Evolutionary conservation across 306 rosid species (phyloP).

Genomic region (Ceratonia siliqua): DNA sequence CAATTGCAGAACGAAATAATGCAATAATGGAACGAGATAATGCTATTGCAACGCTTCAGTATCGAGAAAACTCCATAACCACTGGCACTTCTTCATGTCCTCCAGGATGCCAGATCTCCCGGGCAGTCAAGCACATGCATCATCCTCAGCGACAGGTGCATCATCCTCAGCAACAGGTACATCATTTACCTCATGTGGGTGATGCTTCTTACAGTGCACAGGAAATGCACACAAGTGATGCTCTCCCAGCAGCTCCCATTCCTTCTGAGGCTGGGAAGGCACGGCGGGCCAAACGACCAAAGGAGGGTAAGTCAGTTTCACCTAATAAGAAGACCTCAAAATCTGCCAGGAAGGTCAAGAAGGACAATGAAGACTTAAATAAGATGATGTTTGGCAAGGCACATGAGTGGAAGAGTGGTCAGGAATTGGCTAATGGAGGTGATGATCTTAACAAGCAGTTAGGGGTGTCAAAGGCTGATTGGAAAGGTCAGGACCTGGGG

Average conservation of each 20-base stretch:
- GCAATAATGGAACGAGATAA: conserved; percentile 84
- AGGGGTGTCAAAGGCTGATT: conserved; percentile 73
- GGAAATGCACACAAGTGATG: conserved; percentile 67
- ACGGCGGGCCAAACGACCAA: conserved; percentile 67
- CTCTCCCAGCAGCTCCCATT: conserved; percentile 53
- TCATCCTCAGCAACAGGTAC: conserved; percentile 71
- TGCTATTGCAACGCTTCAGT: conserved; percentile 88
- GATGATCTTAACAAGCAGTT: conserved; percentile 77
- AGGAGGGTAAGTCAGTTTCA: conserved; percentile 65
- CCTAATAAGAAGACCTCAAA: conserved; percentile 71
- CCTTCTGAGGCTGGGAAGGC: conserved; percentile 60
- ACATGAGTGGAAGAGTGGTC: conserved; percentile 77
- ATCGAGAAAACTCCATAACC: conserved; percentile 65
- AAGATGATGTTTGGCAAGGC: conserved; percentile 68
- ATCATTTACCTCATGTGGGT: conserved; percentile 63
- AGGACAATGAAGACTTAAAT: conserved; percentile 73
- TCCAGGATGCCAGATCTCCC: conserved; percentile 97
- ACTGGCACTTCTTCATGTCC: conserved; percentile 75
- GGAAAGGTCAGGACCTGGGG: conserved; percentile 94
- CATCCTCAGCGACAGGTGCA: conserved; percentile 78
- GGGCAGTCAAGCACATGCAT: conserved; percentile 94
- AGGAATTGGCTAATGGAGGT: conserved; percentile 62
- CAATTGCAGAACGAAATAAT: conserved; percentile 81
- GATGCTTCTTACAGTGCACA: conserved; percentile 64
- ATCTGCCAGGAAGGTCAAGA: conserved; percentile 71